Base-by-base conservation (phyloP, 257 asterid species). In the Leptodermis oblonga region DNA sequence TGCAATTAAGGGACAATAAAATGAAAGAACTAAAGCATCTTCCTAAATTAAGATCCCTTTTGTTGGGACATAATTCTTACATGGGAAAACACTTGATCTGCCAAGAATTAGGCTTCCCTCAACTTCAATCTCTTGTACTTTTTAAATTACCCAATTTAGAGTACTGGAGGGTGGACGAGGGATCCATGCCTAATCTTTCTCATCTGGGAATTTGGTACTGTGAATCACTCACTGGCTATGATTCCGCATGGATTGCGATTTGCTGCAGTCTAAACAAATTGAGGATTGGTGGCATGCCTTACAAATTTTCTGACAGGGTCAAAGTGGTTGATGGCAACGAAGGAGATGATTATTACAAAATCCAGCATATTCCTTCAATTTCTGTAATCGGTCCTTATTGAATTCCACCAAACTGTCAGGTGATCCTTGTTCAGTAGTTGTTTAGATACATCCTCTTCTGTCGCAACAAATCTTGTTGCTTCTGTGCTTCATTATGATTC, bases 101-200 rank as follows among this genome's bases (percentile, higher is more conserved):
- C 39, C 30, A 51, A 31, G n/a, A 34, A 43, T 20, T 4, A 14
- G 72, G 58, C 7, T 68, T 68, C 22, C 72, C 72, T 33, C 72
- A 48, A 36, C 64, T 51, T n/a, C n/a, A 20, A 13, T n/a, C 12
- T 34, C 51, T 68, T 2, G 0, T 0, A 3, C 43, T 68, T n/a
- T 1, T 0, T 34, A 4, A 17, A 20, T 25, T 68, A 11, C 37
- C 22, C n/a, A n/a, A n/a, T n/a, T n/a, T n/a, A n/a, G n/a, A n/a
- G n/a, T n/a, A n/a, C n/a, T n/a, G n/a, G n/a, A n/a, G n/a, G n/a
- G n/a, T n/a, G n/a, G n/a, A n/a, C n/a, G n/a, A n/a, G n/a, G n/a
- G n/a, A n/a, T n/a, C n/a, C n/a, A n/a, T n/a, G n/a, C n/a, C n/a
- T n/a, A n/a, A n/a, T n/a, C n/a, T n/a, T n/a, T n/a, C n/a, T n/a